Evolutionary conservation across 2,329 filamentous ascomycete species (phyloP).

Genomic region (Epichloe festucae): DNA sequence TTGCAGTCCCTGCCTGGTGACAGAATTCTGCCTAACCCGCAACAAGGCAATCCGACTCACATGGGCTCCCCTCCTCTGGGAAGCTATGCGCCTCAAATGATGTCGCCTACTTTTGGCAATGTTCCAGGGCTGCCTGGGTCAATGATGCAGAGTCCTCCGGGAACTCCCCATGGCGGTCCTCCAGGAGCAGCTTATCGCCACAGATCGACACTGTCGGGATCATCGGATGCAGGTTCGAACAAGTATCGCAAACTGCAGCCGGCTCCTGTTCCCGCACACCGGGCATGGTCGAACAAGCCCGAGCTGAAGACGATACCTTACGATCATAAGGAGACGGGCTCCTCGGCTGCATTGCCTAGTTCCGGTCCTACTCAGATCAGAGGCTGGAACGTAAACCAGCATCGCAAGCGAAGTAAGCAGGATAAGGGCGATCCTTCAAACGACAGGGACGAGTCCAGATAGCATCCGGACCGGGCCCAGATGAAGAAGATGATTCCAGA

Average conservation of each 20-base stretch:
- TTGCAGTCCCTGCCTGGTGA: slow-evolving; percentile 19
- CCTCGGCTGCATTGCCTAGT: slow-evolving; percentile 40
- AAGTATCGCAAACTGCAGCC: slow-evolving; percentile 48
- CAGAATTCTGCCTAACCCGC: slow-evolving; percentile 22
- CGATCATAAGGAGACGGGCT: slow-evolving; percentile 44
- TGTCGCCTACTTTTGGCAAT: slow-evolving; percentile 26
- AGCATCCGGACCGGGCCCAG: slow-evolving; percentile 18
- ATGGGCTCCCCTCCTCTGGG: slow-evolving; percentile 23
- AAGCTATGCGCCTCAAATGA: slow-evolving; percentile 17
- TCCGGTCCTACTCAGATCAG: slow-evolving; percentile 43
- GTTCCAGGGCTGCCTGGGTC: slow-evolving; percentile 16
- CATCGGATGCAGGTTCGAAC: slow-evolving; percentile 23
- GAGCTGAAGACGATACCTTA: slow-evolving; percentile 48
- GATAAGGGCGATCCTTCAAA: slow-evolving; percentile 19
- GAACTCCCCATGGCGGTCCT: slow-evolving; percentile 17
- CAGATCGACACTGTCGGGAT: slow-evolving; percentile 25
- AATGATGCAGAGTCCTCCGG: slow-evolving; percentile 23
- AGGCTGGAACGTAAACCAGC: slow-evolving; percentile 39
- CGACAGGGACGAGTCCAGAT: slow-evolving; percentile 27
- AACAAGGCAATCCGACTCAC: slow-evolving; percentile 16
- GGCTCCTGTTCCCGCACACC: slow-evolving; percentile 40
- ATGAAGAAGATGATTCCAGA: slow-evolving; percentile 8
- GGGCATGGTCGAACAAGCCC: slow-evolving; percentile 31
- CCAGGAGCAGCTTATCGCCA: slow-evolving; percentile 21
- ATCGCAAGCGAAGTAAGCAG: slow-evolving; percentile 23